phyloP scores from a whole-genome alignment of 2,329 filamentous ascomycete species.

The Fusarium citri region DNA sequence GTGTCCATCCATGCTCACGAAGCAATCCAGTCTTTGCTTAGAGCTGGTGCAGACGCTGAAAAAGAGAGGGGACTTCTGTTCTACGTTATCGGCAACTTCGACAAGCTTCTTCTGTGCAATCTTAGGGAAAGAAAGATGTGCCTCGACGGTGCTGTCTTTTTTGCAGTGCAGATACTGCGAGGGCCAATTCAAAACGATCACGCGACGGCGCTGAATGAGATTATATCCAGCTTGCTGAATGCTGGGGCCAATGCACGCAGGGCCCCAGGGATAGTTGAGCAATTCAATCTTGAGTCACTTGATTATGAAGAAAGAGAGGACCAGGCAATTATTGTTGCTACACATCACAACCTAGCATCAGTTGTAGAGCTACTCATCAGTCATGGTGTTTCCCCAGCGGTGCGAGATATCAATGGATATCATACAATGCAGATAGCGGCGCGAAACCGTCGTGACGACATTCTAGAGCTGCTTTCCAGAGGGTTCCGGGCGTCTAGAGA shows the following conservation, averaged over 20 bases:
- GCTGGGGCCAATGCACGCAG: background rate
- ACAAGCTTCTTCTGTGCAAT: rapidly evolving
- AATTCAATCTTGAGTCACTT: rapidly evolving
- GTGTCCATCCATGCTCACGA: rapidly evolving
- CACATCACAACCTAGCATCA: rapidly evolving
- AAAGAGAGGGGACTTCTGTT: background rate
- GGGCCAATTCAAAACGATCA: rapidly evolving
- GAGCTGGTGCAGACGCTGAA: background rate
- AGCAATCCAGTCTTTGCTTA: rapidly evolving
- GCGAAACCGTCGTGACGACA: rapidly evolving
- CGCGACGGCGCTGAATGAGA: background rate
- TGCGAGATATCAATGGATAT: background rate
- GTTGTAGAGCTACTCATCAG: background rate
- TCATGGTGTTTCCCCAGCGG: background rate
- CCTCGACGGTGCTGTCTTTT: background rate
- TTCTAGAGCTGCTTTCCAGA: background rate
- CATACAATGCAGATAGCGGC: background rate
- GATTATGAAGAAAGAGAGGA: background rate
- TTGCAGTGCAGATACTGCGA: background rate
- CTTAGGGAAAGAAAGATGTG: background rate
- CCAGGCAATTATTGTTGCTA: background rate
- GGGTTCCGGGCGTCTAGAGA: no score
- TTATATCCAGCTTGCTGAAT: background rate
- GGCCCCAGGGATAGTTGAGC: background rate
- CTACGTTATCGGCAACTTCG: rapidly evolving